A percentile compares a stretch with the other conserved stretches of the same genome.
Conservation (phyloP, 306 rosid genomes). For the Rubus parviflorus region DNA sequence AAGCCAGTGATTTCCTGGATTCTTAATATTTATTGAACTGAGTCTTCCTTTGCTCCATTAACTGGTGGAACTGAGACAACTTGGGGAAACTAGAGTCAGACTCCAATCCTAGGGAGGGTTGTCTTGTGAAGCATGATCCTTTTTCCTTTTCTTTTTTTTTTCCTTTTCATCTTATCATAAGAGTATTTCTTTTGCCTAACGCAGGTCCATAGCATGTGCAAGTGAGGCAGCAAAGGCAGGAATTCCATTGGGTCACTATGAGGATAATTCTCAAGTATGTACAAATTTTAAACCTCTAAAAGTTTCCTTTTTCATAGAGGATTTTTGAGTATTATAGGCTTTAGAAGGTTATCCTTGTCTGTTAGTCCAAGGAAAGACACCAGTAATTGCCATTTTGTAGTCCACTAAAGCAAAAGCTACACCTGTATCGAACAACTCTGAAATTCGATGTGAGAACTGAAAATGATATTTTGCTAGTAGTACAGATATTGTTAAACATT, state of each 20-base stretch:
- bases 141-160: not conserved
- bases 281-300: slow-evolving; percentile 2
- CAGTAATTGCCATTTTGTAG: not conserved
- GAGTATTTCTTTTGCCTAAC: slow-evolving; percentile 4
- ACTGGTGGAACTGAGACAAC: not conserved
- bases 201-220: slow-evolving; percentile 43
- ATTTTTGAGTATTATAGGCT: not conserved
- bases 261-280: slow-evolving; percentile 38
- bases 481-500: not conserved
- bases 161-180: not conserved
- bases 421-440: not conserved
- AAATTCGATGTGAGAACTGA: not conserved
- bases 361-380: not conserved
- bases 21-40: not conserved
- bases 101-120: not conserved
- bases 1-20: not conserved
- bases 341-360: slow-evolving; percentile 1
- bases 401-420: not conserved
- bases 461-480: not conserved
- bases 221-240: slow-evolving; percentile 53
- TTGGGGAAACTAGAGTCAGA: not conserved
- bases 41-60: not conserved
- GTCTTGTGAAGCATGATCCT: not conserved
- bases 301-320: not conserved
- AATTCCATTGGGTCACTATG: slow-evolving; percentile 39